phyloP scores from a whole-genome alignment of 768 basidiomycete species.

The Cyathus striatus region DNA sequence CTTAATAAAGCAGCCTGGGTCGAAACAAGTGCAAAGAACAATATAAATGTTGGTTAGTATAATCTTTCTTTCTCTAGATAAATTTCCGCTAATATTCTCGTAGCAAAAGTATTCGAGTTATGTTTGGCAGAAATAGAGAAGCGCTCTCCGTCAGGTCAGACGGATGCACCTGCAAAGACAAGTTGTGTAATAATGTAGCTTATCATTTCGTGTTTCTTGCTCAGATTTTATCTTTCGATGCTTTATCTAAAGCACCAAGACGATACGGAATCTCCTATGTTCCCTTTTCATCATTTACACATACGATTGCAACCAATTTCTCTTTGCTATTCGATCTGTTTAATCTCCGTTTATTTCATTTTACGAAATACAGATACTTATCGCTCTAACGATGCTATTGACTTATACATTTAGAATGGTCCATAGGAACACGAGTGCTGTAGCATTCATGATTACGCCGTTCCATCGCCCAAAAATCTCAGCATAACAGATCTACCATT shows the following conservation, averaged over 20 bases:
- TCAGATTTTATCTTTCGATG: neutral
- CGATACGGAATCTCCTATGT: too few species aligned
- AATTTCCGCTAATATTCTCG: conserved; percentile 1
- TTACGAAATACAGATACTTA: too few species aligned
- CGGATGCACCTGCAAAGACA: neutral
- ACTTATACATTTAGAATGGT: too few species aligned
- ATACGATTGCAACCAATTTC: too few species aligned
- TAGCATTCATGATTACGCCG: too few species aligned
- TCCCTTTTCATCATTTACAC: too few species aligned
- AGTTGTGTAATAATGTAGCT: neutral
- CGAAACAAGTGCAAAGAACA: conserved; percentile 81
- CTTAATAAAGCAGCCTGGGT: conserved; percentile 71
- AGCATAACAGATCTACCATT: conserved; percentile 58
- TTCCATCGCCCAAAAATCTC: conserved; percentile 74
- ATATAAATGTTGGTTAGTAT: conserved; percentile 75
- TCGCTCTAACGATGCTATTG: too few species aligned
- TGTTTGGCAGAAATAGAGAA: conserved; percentile 80
- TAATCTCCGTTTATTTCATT: too few species aligned
- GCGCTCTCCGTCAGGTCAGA: conserved; percentile 22
- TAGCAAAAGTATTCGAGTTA: conserved; percentile 78
- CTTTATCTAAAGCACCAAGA: too few species aligned
- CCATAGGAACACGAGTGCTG: too few species aligned
- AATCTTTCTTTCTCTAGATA: neutral
- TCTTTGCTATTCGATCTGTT: too few species aligned
- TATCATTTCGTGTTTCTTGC: conserved; percentile 1